Conservation (phyloP, 352 stramenopile genomes). For the Blastocystis sp. region DNA sequence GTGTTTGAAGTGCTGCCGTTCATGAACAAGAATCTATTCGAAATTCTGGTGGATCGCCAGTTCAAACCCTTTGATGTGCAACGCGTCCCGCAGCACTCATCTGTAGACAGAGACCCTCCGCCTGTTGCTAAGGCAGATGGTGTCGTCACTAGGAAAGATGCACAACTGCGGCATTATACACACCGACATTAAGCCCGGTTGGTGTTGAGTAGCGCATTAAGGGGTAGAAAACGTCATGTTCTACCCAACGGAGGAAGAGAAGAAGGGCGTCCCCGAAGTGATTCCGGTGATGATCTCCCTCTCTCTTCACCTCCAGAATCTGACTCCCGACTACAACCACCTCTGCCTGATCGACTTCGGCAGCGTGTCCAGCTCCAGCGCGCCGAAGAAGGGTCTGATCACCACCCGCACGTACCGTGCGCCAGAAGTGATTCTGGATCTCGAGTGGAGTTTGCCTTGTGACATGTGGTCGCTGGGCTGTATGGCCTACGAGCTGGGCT, state of each 20-base stretch:
- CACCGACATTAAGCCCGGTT: conserved; percentile 69
- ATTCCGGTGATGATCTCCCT: conserved; percentile 21
- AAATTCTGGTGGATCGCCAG: conserved; percentile 62
- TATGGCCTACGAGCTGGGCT: conserved; percentile 89
- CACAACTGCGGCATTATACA: conserved; percentile 68
- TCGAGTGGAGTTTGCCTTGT: conserved; percentile 93
- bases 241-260: conserved; percentile 15
- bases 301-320: not conserved
- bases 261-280: not conserved
- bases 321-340: conserved; percentile 49
- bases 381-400: conserved; percentile 77
- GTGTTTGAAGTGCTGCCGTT: conserved; percentile 69
- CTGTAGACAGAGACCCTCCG: conserved; percentile 57
- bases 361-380: conserved; percentile 35
- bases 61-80: conserved; percentile 64
- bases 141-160: conserved; percentile 58
- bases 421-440: conserved; percentile 92
- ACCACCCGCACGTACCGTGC: conserved; percentile 97
- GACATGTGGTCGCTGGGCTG: conserved; percentile 97
- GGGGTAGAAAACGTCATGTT: conserved; percentile 68
- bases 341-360: conserved; percentile 70
- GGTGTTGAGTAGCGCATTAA: not conserved
- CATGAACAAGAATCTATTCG: conserved; percentile 70
- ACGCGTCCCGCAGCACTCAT: not conserved
- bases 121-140: conserved; percentile 47